phyloP scores from a whole-genome alignment of 306 rosid species.

The Lathyrus sativus region DNA sequence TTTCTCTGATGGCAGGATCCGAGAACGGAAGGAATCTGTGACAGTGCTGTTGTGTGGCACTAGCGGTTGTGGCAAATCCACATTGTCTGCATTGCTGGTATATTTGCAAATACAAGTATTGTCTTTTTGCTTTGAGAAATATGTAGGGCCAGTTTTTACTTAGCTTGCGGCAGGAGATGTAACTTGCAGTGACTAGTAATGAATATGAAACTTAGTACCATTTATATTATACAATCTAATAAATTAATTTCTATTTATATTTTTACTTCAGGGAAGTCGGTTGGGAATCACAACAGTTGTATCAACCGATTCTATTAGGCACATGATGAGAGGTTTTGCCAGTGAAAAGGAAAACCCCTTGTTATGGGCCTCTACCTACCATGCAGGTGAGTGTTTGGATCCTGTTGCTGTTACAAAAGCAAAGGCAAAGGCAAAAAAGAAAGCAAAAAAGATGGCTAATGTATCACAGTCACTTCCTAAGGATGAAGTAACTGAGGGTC shows the following conservation, averaged over 20 bases:
- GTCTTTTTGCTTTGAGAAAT: slow-evolving; percentile 33
- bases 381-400: slow-evolving; percentile 97
- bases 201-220: slow-evolving; percentile 14
- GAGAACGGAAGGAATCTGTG: slow-evolving; percentile 93
- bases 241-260: slow-evolving; percentile 31
- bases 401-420: slow-evolving; percentile 90
- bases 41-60: slow-evolving; percentile 94
- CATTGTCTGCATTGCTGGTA: slow-evolving; percentile 97
- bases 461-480: slow-evolving; percentile 50
- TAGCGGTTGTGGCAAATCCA: slow-evolving; percentile 98
- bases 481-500: slow-evolving; percentile 55
- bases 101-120: slow-evolving; percentile 35
- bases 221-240: slow-evolving; percentile 23
- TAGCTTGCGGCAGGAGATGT: slow-evolving; percentile 32
- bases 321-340: slow-evolving; percentile 97
- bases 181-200: slow-evolving; percentile 17
- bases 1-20: slow-evolving; percentile 58
- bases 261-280: slow-evolving; percentile 75
- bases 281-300: slow-evolving; percentile 90
- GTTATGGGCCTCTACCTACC: slow-evolving; percentile 96
- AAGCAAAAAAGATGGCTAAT: slow-evolving; percentile 71
- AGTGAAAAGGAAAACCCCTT: slow-evolving; percentile 86
- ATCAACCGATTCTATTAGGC: slow-evolving; percentile 91
- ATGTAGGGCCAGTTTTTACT: slow-evolving; percentile 39
- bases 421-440: slow-evolving; percentile 73